A percentile compares a stretch with the other conserved stretches of the same genome.
Conservation (phyloP, 2,329 filamentous ascomycete genomes). For the Claviceps humidiphila region DNA sequence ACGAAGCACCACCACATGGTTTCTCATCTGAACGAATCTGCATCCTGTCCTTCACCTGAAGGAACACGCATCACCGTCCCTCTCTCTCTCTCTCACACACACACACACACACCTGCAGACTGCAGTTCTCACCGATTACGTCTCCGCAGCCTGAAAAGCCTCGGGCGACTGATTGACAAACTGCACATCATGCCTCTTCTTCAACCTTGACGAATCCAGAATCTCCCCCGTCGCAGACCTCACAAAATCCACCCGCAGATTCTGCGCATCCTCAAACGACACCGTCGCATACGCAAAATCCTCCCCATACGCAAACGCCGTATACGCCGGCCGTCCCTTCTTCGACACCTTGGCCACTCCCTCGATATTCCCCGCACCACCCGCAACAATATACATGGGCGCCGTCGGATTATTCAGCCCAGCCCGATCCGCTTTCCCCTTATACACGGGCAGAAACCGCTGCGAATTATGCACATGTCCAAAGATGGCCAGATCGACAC, state of each 20-base stretch:
- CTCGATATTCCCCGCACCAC: slow-evolving; percentile 44
- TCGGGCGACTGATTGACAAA: slow-evolving; percentile 28
- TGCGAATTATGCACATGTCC: slow-evolving; percentile 47
- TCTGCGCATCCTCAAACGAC: slow-evolving; percentile 29
- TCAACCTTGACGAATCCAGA: slow-evolving; percentile 33
- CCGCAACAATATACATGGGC: slow-evolving; percentile 30
- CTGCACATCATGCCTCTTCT: slow-evolving; percentile 30
- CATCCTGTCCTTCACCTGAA: too few species aligned
- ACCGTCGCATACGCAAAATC: slow-evolving; percentile 40
- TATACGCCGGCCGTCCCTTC: slow-evolving; percentile 24
- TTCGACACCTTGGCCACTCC: slow-evolving; percentile 25
- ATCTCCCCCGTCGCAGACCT: slow-evolving; percentile 32
- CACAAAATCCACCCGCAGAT: slow-evolving; percentile 38
- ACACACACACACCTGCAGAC: too few species aligned
- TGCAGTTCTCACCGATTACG: too few species aligned
- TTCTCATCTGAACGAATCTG: too few species aligned
- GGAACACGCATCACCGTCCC: too few species aligned
- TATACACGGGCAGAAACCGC: slow-evolving; percentile 31
- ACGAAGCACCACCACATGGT: too few species aligned
- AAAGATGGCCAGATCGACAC: slow-evolving; percentile 42
- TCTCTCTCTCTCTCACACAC: too few species aligned
- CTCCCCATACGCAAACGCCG: slow-evolving; percentile 35
- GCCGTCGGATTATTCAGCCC: slow-evolving; percentile 22
- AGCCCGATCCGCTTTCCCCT: slow-evolving; percentile 20
- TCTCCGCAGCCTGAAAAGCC: background rate